Conservation (phyloP, 768 basidiomycete species). For the Exsudoporus frostii region DNA sequence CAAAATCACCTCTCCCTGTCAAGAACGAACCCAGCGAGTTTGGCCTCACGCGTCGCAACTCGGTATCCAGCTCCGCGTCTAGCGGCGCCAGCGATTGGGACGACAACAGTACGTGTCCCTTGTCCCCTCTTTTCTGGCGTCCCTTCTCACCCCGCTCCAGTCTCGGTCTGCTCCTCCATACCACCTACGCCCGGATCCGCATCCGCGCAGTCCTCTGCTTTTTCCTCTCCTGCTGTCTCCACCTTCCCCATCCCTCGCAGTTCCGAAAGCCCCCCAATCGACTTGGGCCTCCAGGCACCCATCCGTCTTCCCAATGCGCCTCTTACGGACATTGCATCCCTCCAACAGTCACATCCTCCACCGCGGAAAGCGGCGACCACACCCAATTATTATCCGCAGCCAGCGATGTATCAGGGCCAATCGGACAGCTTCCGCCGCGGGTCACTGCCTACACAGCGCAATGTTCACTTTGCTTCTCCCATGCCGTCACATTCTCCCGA, state of each 20-base stretch:
- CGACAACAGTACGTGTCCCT: slow-evolving; percentile 57
- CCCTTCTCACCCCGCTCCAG: slow-evolving; percentile 10
- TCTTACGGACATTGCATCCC: slow-evolving; percentile 63
- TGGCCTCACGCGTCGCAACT: slow-evolving; percentile 53
- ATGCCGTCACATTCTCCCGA: slow-evolving; percentile 27
- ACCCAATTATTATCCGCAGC: slow-evolving; percentile 34
- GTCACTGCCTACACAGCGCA: slow-evolving; percentile 31
- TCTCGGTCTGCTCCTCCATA: slow-evolving; percentile 32
- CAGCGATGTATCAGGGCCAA: slow-evolving; percentile 28
- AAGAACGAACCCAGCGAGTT: slow-evolving; percentile 65
- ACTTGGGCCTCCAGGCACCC: slow-evolving; percentile 41
- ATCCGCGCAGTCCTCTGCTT: slow-evolving; percentile 60
- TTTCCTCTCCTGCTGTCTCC: slow-evolving; percentile 59
- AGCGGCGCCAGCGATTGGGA: slow-evolving; percentile 72
- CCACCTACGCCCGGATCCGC: slow-evolving; percentile 40
- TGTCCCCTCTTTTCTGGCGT: not conserved
- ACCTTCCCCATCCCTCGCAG: slow-evolving; percentile 62
- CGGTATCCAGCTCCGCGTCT: slow-evolving; percentile 58
- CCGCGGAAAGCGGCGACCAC: slow-evolving; percentile 34
- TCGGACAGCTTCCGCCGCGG: slow-evolving; percentile 30
- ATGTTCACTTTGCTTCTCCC: slow-evolving; percentile 28
- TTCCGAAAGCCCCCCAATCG: slow-evolving; percentile 46
- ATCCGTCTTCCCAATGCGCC: slow-evolving; percentile 76
- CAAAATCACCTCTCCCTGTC: slow-evolving; percentile 37
- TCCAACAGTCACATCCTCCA: slow-evolving; percentile 33